These are phyloP conservation scores for Taiozyma sp. DNA, from an alignment of 1,139 yeast genomes.

Conservation along the genomic window DNA sequence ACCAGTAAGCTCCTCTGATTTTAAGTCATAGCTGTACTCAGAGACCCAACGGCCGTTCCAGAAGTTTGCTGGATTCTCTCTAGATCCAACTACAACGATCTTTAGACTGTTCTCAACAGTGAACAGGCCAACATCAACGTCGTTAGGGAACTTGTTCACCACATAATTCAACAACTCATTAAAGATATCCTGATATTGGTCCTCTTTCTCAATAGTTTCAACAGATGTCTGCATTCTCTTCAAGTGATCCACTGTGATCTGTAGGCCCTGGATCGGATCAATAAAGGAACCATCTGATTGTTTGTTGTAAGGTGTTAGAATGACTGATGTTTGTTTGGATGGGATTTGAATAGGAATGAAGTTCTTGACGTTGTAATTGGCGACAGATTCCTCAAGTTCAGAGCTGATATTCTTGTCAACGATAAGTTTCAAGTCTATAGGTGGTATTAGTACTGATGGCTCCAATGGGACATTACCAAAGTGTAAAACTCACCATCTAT, in stretches of 20 bases:
- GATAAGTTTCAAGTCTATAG: slow-evolving; percentile 27
- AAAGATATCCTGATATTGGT: slow-evolving; percentile 16
- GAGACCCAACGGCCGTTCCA: slow-evolving; percentile 92
- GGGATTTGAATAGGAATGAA: slow-evolving; percentile 31
- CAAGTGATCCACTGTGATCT: slow-evolving; percentile 59
- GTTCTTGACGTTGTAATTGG: slow-evolving; percentile 38
- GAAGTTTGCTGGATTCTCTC: slow-evolving; percentile 68
- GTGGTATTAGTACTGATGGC: not conserved
- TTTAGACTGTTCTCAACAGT: slow-evolving; percentile 36
- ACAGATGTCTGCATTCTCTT: slow-evolving; percentile 42
- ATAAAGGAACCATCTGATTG: slow-evolving; percentile 34
- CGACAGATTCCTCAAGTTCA: slow-evolving; percentile 31
- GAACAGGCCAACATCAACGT: slow-evolving; percentile 37
- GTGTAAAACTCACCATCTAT: slow-evolving; percentile 2
- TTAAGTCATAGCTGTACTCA: slow-evolving; percentile 41
- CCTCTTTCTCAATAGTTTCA: slow-evolving; percentile 32
- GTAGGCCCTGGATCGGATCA: slow-evolving; percentile 40
- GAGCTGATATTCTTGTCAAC: slow-evolving; percentile 29
- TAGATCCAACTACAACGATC: slow-evolving; percentile 63
- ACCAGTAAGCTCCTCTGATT: slow-evolving; percentile 41
- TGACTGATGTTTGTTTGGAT: slow-evolving; percentile 29
- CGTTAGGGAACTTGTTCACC: slow-evolving; percentile 39
- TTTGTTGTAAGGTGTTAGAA: slow-evolving; percentile 42
- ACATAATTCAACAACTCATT: slow-evolving; percentile 31
- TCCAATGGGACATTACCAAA: not conserved